Base-by-base conservation (phyloP, 495 filamentous ascomycete species). In the Penicillium nucicola region DNA sequence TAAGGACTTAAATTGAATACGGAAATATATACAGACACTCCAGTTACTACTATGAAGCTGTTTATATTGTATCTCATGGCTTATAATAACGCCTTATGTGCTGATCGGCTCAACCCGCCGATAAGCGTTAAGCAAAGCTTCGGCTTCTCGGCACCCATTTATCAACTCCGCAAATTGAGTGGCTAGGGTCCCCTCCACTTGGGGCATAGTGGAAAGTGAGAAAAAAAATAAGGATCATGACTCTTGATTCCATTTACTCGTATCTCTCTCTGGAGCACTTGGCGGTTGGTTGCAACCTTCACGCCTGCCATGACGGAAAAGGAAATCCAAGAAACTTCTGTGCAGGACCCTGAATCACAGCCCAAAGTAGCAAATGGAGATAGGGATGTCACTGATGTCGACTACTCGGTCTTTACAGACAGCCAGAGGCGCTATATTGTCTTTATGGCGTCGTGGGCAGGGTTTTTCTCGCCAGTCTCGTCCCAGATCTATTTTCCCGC, bases 401-500 rank as follows among this genome's bases (percentile, higher is more conserved):
- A 65, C 28, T 67, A 65, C 15, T 65, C 64, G 7, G 50, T 62
- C 19, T 67, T 67, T 33, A 54, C 61, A n/a, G 46, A 33, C 2
- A 39, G 38, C 20, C 61, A 67, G 46, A 53, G 56, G 22, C 47
- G 56, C 6, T 63, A 51, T 44, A 81, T 87, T 42, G 69, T 87
- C 12, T 69, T 74, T 42, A 83, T 89, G 77, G 79, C 81, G 13
- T 79, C 82, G 19, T 74, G 76, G 43, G 80, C 80, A 10, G 78
- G 80, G 32, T 85, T 89, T 56, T 80, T 88, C 61, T 87, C 84
- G 0, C 86, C 87, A 1, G 75, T 89, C 20, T 86, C 84, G 0
- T 82, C 84, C 17, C 84, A 84, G 56, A 89, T 88, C 34, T 90
- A 90, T 62, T 88, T 88, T 45, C 87, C 87, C 1, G 86, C 85